phyloP scores from a whole-genome alignment of 1,284 basidiomycete genomes.

The Ganoderma leucocontextum region DNA sequence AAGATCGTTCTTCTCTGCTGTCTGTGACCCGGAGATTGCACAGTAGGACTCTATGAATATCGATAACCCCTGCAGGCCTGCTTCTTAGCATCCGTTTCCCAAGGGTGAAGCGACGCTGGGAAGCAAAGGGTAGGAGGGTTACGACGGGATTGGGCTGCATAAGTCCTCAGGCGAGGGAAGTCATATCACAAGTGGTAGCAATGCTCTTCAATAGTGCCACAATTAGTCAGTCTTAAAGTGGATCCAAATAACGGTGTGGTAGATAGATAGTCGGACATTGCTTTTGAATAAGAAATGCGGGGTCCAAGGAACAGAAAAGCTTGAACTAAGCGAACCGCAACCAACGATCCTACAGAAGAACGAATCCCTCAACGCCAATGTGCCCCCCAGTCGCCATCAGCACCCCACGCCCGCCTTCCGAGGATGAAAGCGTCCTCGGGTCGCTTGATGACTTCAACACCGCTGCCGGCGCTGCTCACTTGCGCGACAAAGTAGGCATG shows the following conservation, averaged over 20 bases:
- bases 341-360: not conserved
- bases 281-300: not conserved
- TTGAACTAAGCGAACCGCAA: not conserved
- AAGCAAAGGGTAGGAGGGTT: not conserved
- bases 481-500: slow-evolving; percentile 33
- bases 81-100: not conserved
- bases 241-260: not conserved
- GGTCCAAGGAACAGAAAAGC: not conserved
- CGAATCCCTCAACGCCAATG: not conserved
- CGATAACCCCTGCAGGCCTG: too few species aligned
- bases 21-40: not conserved
- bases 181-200: not conserved
- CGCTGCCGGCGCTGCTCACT: slow-evolving; percentile 29
- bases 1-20: not conserved
- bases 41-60: not conserved
- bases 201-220: not conserved
- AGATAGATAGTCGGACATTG: not conserved
- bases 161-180: not conserved
- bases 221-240: not conserved
- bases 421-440: slow-evolving; percentile 35
- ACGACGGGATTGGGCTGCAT: not conserved
- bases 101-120: not conserved
- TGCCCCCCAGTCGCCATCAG: not conserved
- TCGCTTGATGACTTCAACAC: slow-evolving; percentile 34
- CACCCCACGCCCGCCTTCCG: slow-evolving; percentile 20